Percentiles rank a stretch among this genome's conserved stretches.
These are phyloP conservation scores for Penicillium sp. DNA, from an alignment of 2,329 filamentous ascomycete genomes.

Conservation along the genomic window DNA sequence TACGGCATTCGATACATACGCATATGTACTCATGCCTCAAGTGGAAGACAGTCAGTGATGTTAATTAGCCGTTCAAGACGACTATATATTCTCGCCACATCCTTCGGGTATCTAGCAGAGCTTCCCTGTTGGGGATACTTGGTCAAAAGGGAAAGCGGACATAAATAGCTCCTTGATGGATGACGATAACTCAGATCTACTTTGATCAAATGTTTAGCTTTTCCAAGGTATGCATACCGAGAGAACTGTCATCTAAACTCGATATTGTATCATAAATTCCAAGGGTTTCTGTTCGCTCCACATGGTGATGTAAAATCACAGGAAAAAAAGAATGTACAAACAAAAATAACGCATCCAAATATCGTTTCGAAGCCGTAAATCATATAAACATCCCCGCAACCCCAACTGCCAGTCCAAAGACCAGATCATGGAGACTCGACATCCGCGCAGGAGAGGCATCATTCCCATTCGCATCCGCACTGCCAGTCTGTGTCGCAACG, in stretches of 20 bases:
- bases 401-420: conserved; percentile 46
- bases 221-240: background rate
- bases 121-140: conserved; percentile 11
- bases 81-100: too few relatives aligned
- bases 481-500: conserved; percentile 31
- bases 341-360: conserved; percentile 1
- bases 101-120: too few relatives aligned
- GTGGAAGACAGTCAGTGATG: too few relatives aligned
- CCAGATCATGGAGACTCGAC: conserved; percentile 45
- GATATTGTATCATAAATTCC: background rate
- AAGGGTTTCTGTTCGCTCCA: background rate
- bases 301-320: conserved; percentile 6
- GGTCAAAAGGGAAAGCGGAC: conserved; percentile 21
- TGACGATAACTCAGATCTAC: background rate
- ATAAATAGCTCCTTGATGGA: conserved; percentile 7
- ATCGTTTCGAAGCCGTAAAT: conserved; percentile 20
- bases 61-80: too few relatives aligned
- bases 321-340: conserved; percentile 12
- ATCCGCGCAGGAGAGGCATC: conserved; percentile 30
- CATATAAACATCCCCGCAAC: conserved; percentile 48
- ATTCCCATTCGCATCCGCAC: conserved; percentile 29
- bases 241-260: too few relatives aligned
- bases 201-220: background rate
- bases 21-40: too few relatives aligned
- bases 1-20: too few relatives aligned